A percentile compares a stretch with the other conserved stretches of the same genome.
These are phyloP conservation scores for Entophlyctis helioformis DNA, from an alignment of 192 early-diverging fungal genomes.

Conservation along the genomic window DNA sequence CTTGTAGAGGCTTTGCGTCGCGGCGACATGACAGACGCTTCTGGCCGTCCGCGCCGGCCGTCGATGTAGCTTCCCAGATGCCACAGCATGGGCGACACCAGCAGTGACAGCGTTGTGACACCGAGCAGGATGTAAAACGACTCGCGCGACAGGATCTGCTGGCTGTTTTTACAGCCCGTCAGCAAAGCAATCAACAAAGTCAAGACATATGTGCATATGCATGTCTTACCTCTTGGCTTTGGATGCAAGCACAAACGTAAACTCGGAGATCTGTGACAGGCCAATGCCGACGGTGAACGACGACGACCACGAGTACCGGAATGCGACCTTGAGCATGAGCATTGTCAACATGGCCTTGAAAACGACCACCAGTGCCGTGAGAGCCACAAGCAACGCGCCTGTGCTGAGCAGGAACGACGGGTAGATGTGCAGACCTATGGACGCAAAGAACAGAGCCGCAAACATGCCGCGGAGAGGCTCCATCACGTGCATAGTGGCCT, in stretches of 20 bases:
- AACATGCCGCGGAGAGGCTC: slow-evolving; percentile 40
- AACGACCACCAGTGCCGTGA: slow-evolving; percentile 26
- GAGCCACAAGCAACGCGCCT: slow-evolving; percentile 23
- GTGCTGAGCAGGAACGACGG: slow-evolving; percentile 41
- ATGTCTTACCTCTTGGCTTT: slow-evolving; percentile 30
- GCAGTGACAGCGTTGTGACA: slow-evolving; percentile 30
- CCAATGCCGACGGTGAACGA: slow-evolving; percentile 30
- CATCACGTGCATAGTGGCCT: slow-evolving; percentile 20
- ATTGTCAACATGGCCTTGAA: slow-evolving; percentile 32
- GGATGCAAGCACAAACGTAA: slow-evolving; percentile 43
- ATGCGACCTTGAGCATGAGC: slow-evolving; percentile 20
- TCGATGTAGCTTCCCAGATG: too few relatives aligned
- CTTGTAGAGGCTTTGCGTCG: too few relatives aligned
- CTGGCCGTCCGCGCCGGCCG: too few relatives aligned
- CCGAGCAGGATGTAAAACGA: slow-evolving; percentile 42
- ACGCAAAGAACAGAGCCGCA: slow-evolving; percentile 43
- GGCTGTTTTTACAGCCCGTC: slow-evolving; percentile 4
- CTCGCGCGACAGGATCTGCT: slow-evolving; percentile 34
- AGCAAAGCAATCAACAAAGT: too few relatives aligned
- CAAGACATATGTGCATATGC: too few relatives aligned
- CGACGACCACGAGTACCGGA: slow-evolving; percentile 19
- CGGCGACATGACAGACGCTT: too few relatives aligned
- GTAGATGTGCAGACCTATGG: slow-evolving; percentile 47
- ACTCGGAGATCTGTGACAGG: slow-evolving; percentile 43
- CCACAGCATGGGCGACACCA: slow-evolving; percentile 43